Percentiles rank a stretch among this genome's conserved stretches.
These are phyloP conservation scores for Lentinula detonsa DNA, from an alignment of 768 basidiomycete species.

Conservation along the genomic window DNA sequence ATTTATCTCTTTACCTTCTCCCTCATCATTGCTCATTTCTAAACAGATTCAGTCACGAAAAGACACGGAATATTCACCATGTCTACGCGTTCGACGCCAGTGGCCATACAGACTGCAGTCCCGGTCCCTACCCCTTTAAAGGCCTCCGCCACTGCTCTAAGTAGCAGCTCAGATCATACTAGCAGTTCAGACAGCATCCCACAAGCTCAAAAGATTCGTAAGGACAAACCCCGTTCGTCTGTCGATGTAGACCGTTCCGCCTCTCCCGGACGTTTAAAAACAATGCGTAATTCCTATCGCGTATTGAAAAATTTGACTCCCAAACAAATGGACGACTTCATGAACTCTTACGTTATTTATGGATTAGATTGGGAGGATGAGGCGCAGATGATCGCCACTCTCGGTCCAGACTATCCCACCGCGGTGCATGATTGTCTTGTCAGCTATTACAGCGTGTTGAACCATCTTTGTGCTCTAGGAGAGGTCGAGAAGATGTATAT, in stretches of 20 bases:
- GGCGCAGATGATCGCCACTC: constrained; percentile 2
- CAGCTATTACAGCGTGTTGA: constrained; percentile 3
- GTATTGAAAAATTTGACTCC: constrained; percentile 3
- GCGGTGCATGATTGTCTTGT: constrained; percentile 3
- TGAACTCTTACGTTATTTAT: constrained; percentile 3
- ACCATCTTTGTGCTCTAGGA: constrained; percentile 1
- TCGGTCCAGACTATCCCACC: constrained; percentile 1
- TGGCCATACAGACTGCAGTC: not conserved
- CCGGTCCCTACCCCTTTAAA: not conserved
- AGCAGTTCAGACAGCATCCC: not conserved
- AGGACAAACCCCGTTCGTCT: not conserved
- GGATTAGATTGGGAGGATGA: constrained; percentile 1
- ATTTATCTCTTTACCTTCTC: not conserved
- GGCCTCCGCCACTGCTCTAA: not conserved
- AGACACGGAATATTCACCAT: not conserved
- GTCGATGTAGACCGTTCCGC: constrained; percentile 1
- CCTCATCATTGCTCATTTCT: not conserved
- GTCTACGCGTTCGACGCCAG: constrained; percentile 1
- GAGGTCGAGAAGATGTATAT: constrained; percentile 5
- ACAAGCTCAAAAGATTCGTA: not conserved
- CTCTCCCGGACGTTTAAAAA: not conserved
- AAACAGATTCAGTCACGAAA: not conserved
- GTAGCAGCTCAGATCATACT: not conserved
- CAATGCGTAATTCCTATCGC: constrained; percentile 2
- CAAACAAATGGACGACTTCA: constrained; percentile 1